phyloP scores from a whole-genome alignment of 140 eudicot species.

The Flaveria floridana region DNA sequence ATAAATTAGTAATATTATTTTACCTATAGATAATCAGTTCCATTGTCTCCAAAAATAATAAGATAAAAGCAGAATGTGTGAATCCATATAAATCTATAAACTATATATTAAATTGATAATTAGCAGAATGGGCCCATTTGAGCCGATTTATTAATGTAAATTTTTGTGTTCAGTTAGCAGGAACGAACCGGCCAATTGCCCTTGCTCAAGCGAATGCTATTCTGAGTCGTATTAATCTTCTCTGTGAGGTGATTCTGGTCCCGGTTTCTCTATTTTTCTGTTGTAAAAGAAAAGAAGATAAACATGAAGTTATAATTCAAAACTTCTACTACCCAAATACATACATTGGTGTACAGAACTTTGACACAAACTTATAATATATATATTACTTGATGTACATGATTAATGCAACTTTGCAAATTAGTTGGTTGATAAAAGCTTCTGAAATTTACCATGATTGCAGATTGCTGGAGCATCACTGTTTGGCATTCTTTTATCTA shows the following conservation, averaged over 20 bases:
- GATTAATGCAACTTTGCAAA: not conserved
- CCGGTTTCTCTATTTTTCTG: slow-evolving; percentile 2
- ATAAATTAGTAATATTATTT: not conserved
- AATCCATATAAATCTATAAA: not conserved
- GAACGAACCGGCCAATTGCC: slow-evolving; percentile 88
- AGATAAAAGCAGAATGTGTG: not conserved
- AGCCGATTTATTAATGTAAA: slow-evolving; percentile 20
- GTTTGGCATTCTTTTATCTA: slow-evolving; percentile 80
- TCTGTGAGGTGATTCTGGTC: slow-evolving; percentile 73
- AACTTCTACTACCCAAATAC: not conserved
- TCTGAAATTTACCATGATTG: slow-evolving; percentile 16
- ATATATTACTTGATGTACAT: not conserved
- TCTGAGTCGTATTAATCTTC: slow-evolving; percentile 83
- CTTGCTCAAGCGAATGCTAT: slow-evolving; percentile 97
- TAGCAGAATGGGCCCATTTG: not conserved
- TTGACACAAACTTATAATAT: slow-evolving; percentile 6
- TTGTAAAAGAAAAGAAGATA: not conserved
- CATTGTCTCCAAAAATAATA: not conserved
- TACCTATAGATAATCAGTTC: not conserved
- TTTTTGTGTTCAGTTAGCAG: slow-evolving; percentile 66
- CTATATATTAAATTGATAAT: no score
- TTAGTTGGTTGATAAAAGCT: slow-evolving; percentile 1
- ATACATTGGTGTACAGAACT: not conserved
- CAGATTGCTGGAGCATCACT: slow-evolving; percentile 97
- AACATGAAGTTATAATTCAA: not conserved